Conservation (phyloP, 108 stramenopile species). For the Cylindrotheca closterium region DNA sequence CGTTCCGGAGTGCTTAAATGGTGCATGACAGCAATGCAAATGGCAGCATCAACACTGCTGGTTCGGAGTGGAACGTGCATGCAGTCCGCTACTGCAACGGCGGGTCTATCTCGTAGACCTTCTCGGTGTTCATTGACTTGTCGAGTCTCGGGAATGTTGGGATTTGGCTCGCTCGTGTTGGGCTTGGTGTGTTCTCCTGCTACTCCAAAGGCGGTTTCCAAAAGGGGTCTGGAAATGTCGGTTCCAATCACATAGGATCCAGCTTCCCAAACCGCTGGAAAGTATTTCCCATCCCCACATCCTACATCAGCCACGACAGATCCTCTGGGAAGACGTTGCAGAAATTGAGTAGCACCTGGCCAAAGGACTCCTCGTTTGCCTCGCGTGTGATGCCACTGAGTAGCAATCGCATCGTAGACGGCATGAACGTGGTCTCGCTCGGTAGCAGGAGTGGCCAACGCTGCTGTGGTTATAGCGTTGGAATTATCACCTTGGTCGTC, state of each 20-base stretch:
- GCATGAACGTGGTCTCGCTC: constrained; percentile 93
- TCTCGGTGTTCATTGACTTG: constrained; percentile 46
- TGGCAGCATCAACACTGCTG: constrained; percentile 89
- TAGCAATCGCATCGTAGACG: constrained; percentile 97
- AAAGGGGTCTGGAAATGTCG: constrained; percentile 79
- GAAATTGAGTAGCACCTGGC: constrained; percentile 92
- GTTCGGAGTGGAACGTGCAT: constrained; percentile 83
- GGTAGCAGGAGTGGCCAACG: constrained; percentile 70
- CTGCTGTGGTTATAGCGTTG: not conserved
- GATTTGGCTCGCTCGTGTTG: not conserved
- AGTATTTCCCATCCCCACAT: constrained; percentile 97
- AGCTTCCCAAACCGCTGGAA: constrained; percentile 67
- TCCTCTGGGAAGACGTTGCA: constrained; percentile 67
- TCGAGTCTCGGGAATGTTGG: constrained; percentile 58
- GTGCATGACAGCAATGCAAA: constrained; percentile 99
- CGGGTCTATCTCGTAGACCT: constrained; percentile 59
- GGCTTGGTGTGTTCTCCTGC: constrained; percentile 4
- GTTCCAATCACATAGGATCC: constrained; percentile 93
- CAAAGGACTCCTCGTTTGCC: constrained; percentile 93
- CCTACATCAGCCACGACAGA: constrained; percentile 95
- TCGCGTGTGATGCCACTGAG: constrained; percentile 97
- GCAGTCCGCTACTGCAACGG: constrained; percentile 89
- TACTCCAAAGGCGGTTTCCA: constrained; percentile 47
- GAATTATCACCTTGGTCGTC: not conserved
- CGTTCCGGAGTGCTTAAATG: constrained; percentile 90